phyloP scores from a whole-genome alignment of 495 filamentous ascomycete genomes.

The Penicillium desertorum region DNA sequence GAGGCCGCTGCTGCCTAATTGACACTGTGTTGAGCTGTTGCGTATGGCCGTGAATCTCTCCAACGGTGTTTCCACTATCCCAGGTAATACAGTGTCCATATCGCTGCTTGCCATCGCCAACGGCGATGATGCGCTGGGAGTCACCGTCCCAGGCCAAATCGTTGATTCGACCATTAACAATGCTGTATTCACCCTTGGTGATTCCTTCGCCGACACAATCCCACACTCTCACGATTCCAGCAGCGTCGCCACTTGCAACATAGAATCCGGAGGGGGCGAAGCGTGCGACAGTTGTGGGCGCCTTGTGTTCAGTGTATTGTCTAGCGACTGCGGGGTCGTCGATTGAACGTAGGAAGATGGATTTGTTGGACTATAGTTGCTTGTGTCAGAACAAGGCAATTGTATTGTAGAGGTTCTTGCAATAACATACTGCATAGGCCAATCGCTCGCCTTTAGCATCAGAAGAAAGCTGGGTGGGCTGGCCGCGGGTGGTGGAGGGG shows the following conservation, averaged over 20 bases:
- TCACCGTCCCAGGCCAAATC: constrained; percentile 98
- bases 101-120: constrained; percentile 89
- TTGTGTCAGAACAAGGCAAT: constrained; percentile 16
- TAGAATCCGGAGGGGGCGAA: constrained; percentile 96
- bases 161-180: constrained; percentile 92
- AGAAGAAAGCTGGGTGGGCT: constrained; percentile 84
- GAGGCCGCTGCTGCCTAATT: constrained; percentile 82
- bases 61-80: constrained; percentile 93
- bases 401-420: not conserved
- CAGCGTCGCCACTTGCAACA: constrained; percentile 87
- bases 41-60: constrained; percentile 88
- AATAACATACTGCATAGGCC: constrained; percentile 77
- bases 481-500: constrained; percentile 80
- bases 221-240: constrained; percentile 86
- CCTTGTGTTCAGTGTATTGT: constrained; percentile 89
- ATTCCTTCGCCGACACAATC: constrained; percentile 61
- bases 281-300: constrained; percentile 83
- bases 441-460: constrained; percentile 91
- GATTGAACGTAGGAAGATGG: constrained; percentile 89
- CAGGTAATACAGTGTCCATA: constrained; percentile 94
- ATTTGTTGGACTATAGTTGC: constrained; percentile 79
- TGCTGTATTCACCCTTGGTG: constrained; percentile 81
- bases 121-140: constrained; percentile 91
- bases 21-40: constrained; percentile 87
- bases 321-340: constrained; percentile 78